Conservation (phyloP, 257 asterid genomes). For the Jacaranda mimosifolia region DNA sequence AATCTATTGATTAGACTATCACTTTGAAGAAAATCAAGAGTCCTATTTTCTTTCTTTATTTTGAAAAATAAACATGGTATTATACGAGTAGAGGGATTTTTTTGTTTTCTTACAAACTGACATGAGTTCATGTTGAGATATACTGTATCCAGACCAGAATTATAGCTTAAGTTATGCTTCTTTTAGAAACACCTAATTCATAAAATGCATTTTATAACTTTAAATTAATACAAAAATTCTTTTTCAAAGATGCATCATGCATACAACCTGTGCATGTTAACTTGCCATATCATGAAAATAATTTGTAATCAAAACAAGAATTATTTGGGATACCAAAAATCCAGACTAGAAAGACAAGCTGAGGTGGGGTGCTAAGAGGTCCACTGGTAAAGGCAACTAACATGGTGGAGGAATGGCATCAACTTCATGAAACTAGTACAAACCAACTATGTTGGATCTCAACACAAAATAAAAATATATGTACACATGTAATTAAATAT, state of each 20-base stretch:
- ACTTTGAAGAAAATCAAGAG: not conserved
- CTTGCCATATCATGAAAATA: not conserved
- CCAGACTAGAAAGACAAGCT: constrained; percentile 19
- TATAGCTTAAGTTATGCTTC: too few relatives aligned
- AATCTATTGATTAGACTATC: too few relatives aligned
- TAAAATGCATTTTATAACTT: too few relatives aligned
- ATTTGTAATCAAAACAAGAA: not conserved
- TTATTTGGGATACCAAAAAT: constrained; percentile 3
- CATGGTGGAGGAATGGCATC: constrained; percentile 43
- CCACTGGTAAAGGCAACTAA: constrained; percentile 40
- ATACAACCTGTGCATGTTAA: not conserved
- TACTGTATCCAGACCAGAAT: too few relatives aligned
- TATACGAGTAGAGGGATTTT: too few relatives aligned
- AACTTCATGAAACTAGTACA: constrained; percentile 27
- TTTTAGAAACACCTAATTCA: too few relatives aligned
- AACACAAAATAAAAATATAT: not conserved
- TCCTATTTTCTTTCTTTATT: not conserved
- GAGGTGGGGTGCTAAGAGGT: constrained; percentile 31
- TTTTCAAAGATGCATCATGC: too few relatives aligned
- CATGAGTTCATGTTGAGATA: too few relatives aligned
- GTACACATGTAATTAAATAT: not conserved
- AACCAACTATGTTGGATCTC: constrained; percentile 26
- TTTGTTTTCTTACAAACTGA: too few relatives aligned
- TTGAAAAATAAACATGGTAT: too few relatives aligned
- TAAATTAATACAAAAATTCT: too few relatives aligned